A percentile compares a stretch with the other conserved stretches of the same genome.
These are phyloP conservation scores for Fomes fomentarius DNA, from an alignment of 1,284 basidiomycete species.

Conservation along the genomic window DNA sequence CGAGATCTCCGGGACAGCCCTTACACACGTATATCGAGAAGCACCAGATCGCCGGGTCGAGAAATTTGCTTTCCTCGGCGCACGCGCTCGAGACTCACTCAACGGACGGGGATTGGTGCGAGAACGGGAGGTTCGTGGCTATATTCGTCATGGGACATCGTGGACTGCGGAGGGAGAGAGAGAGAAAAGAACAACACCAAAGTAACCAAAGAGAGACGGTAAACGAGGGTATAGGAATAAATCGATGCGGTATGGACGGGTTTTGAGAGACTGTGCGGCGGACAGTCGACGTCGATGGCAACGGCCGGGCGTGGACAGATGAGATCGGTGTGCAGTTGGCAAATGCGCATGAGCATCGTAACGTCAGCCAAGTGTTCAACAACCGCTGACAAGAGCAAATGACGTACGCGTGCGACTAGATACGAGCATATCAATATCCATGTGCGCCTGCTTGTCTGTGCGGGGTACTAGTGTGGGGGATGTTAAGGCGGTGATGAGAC, in stretches of 20 bases:
- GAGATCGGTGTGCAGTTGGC: not conserved
- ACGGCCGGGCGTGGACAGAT: not conserved
- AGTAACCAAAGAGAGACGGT: constrained; percentile 12
- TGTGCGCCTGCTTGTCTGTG: constrained; percentile 9
- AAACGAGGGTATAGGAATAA: constrained; percentile 26
- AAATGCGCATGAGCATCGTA: not conserved
- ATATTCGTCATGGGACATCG: constrained; percentile 28
- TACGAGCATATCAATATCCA: constrained; percentile 6
- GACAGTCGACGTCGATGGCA: not conserved
- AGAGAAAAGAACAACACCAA: constrained; percentile 15
- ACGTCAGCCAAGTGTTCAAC: constrained; percentile 1
- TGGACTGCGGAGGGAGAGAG: constrained; percentile 11
- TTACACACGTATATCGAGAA: no score
- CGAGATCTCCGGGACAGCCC: no score
- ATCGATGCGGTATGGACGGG: constrained; percentile 22
- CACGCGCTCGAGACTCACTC: no score
- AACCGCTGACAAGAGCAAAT: no score
- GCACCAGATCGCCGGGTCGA: no score
- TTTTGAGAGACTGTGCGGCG: constrained; percentile 15
- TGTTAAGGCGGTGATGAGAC: constrained; percentile 21
- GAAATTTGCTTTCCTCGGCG: no score
- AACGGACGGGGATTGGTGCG: no score
- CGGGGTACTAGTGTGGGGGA: constrained; percentile 8
- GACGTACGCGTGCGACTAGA: constrained; percentile 24
- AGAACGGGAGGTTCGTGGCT: no score